A percentile compares a stretch with the other conserved stretches of the same genome.
Conservation (phyloP, 1,284 basidiomycete genomes). For the Melanopsichium pennsylvanicum region DNA sequence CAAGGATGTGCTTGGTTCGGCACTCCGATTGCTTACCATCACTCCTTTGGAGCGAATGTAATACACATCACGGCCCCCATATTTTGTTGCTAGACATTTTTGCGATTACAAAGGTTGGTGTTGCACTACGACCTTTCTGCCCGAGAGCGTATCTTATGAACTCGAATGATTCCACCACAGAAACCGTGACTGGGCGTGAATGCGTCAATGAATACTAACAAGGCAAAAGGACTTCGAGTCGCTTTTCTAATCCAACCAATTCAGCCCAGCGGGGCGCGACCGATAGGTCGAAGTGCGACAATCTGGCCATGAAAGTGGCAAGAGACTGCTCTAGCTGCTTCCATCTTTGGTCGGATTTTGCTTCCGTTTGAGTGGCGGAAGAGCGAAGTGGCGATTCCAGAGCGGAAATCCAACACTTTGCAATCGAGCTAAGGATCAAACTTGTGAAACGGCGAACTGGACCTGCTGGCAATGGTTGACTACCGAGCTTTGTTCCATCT, state of each 20-base stretch:
- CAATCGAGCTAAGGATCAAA: conserved; percentile 1
- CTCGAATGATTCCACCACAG: too few relatives aligned
- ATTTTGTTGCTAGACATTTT: too few relatives aligned
- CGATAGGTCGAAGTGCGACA: conserved; percentile 1
- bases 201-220: neutral
- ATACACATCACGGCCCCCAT: neutral
- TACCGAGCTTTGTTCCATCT: too few relatives aligned
- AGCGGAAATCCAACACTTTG: conserved; percentile 20
- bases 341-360: neutral
- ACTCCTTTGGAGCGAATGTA: conserved; percentile 86
- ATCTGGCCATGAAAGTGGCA: neutral
- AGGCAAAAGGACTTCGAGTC: conserved; percentile 1
- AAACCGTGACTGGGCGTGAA: too few relatives aligned
- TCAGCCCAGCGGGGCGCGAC: conserved; percentile 9
- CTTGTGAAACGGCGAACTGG: neutral
- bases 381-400: conserved; percentile 8
- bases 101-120: neutral
- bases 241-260: conserved; percentile 14
- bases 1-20: conserved; percentile 83
- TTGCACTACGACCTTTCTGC: too few relatives aligned
- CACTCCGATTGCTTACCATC: conserved; percentile 87
- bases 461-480: too few relatives aligned
- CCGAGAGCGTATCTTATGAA: too few relatives aligned
- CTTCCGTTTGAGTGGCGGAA: neutral
- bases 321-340: neutral